Evolutionary conservation across 164 flowering plant species (phyloP).

Genomic region (Vitis labrusca): DNA sequence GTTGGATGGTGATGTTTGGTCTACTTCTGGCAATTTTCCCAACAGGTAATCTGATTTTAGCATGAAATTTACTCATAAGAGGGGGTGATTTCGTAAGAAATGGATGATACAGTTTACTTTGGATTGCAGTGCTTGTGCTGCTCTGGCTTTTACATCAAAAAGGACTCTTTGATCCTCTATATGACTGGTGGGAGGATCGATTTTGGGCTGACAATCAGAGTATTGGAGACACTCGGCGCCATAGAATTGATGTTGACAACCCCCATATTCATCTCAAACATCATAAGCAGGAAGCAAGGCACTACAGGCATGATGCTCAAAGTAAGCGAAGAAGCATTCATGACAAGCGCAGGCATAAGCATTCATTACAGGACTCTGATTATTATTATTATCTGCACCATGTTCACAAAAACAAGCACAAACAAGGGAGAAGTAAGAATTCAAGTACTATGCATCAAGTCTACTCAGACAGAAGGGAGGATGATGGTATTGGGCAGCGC

Average conservation of each 20-base stretch:
- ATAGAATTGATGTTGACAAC: conserved; percentile 20
- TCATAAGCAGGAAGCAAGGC: conserved; percentile 32
- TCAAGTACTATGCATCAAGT: conserved; percentile 18
- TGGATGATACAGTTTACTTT: not conserved
- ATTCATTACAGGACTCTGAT: conserved; percentile 29
- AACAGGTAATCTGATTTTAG: conserved; percentile 46
- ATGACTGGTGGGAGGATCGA: conserved; percentile 92
- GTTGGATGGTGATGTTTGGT: conserved; percentile 76
- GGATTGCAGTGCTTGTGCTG: conserved; percentile 64
- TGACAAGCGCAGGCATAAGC: conserved; percentile 28
- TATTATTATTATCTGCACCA: conserved; percentile 51
- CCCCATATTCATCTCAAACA: conserved; percentile 29
- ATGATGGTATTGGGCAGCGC: conserved; percentile 29
- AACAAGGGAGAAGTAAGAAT: conserved; percentile 37
- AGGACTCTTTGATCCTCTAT: conserved; percentile 79
- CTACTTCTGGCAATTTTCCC: conserved; percentile 74
- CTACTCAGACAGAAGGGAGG: conserved; percentile 17
- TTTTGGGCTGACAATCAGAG: conserved; percentile 21
- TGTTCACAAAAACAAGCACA: conserved; percentile 53
- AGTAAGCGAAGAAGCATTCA: conserved; percentile 31
- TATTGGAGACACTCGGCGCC: conserved; percentile 14
- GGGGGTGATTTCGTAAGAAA: not conserved
- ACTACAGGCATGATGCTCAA: conserved; percentile 30
- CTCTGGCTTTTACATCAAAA: conserved; percentile 90
- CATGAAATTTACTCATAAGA: not conserved